phyloP scores from a whole-genome alignment of 176 grass and related monocot species.

The Echinochloa phyllopogon region DNA sequence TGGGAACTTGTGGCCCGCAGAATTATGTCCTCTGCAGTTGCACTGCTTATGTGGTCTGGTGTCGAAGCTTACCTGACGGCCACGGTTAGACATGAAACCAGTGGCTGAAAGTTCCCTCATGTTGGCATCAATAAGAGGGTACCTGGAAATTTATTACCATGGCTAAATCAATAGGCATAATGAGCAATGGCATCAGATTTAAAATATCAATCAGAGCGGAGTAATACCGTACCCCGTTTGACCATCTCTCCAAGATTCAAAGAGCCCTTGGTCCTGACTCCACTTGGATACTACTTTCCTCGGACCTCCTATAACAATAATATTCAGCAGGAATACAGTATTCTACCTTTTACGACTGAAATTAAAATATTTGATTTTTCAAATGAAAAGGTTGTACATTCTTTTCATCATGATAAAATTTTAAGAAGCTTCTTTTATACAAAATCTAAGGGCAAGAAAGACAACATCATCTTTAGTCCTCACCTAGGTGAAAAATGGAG shows the following conservation, averaged over 20 bases:
- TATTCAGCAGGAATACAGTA: not conserved
- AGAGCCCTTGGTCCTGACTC: conserved; percentile 69
- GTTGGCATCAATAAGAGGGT: conserved; percentile 94
- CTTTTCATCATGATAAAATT: not conserved
- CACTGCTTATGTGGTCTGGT: not conserved
- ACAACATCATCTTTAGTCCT: conserved; percentile 27
- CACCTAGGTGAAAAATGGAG: conserved; percentile 93
- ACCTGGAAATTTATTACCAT: conserved; percentile 51
- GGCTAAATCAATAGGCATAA: not conserved
- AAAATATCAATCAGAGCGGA: not conserved
- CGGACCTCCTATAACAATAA: conserved; percentile 66
- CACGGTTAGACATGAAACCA: conserved; percentile 93
- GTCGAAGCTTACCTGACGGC: conserved; percentile 60
- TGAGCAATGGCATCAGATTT: not conserved
- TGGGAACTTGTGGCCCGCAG: not conserved
- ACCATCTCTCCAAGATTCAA: conserved; percentile 86
- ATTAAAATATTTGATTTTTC: not conserved
- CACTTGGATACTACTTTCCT: conserved; percentile 72
- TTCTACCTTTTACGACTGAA: conserved; percentile 18
- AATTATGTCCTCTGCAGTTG: not conserved
- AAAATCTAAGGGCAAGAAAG: not conserved
- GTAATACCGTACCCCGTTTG: conserved; percentile 63
- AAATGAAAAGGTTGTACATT: not conserved
- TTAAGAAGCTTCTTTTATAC: not conserved
- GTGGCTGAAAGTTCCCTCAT: conserved; percentile 86